Percentiles rank a stretch among this genome's conserved stretches.
Evolutionary conservation across 768 basidiomycete species (phyloP).

Genomic region (Ramaria sp.): DNA sequence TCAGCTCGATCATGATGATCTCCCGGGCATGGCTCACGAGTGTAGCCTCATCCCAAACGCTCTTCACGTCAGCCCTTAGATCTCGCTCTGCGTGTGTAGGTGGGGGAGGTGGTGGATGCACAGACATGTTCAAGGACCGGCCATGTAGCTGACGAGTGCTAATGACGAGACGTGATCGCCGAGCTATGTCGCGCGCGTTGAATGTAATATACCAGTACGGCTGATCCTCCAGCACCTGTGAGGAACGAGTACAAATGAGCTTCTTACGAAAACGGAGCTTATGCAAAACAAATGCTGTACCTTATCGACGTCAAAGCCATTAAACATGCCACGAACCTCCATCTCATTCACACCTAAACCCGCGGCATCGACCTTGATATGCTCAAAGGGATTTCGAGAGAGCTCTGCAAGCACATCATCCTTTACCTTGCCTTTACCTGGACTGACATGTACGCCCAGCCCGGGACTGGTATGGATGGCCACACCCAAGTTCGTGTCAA

Average conservation of each 20-base stretch:
- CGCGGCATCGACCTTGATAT: constrained; percentile 47
- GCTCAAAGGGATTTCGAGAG: constrained; percentile 51
- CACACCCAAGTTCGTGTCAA: no score
- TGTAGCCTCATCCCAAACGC: constrained; percentile 40
- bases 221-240: constrained; percentile 59
- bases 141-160: constrained; percentile 44
- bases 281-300: constrained; percentile 31
- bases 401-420: constrained; percentile 36
- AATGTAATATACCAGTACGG: constrained; percentile 80
- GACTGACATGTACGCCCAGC: not conserved
- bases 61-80: constrained; percentile 23
- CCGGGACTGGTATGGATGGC: not conserved
- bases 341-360: constrained; percentile 45
- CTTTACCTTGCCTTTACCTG: not conserved
- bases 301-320: constrained; percentile 60
- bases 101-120: constrained; percentile 31
- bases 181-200: constrained; percentile 45
- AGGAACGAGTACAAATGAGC: not conserved
- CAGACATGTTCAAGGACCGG: constrained; percentile 46
- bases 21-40: constrained; percentile 45
- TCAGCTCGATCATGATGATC: constrained; percentile 48
- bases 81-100: constrained; percentile 7
- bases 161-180: constrained; percentile 59
- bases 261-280: not conserved
- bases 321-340: constrained; percentile 59